These are phyloP conservation scores for Pythium volutum DNA, from an alignment of 352 stramenopile species.

Conservation along the genomic window DNA sequence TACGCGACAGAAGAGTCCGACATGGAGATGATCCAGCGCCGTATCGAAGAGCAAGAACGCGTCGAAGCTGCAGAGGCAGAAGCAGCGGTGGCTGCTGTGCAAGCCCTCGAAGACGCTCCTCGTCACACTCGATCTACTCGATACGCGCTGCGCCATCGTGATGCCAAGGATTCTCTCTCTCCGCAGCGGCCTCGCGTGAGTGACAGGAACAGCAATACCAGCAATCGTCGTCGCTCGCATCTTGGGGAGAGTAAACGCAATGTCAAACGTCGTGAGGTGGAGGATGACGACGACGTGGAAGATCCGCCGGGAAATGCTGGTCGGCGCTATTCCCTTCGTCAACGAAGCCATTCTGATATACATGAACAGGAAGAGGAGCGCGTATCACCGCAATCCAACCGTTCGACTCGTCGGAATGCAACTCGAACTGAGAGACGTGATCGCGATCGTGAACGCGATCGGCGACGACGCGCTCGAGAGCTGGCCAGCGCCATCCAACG, in stretches of 20 bases:
- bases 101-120: constrained; percentile 15
- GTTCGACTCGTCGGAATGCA: background rate
- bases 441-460: constrained; percentile 9
- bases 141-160: constrained; percentile 59
- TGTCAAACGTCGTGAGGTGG: constrained; percentile 12
- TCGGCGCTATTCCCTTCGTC: constrained; percentile 41
- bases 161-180: constrained; percentile 10
- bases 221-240: constrained; percentile 7
- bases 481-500: background rate
- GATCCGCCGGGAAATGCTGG: constrained; percentile 23
- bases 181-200: constrained; percentile 16
- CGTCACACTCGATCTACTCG: constrained; percentile 33
- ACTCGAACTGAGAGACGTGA: constrained; percentile 4
- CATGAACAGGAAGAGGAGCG: constrained; percentile 22
- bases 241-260: background rate
- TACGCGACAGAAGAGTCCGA: constrained; percentile 46
- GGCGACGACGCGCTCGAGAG: constrained; percentile 8
- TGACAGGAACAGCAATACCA: constrained; percentile 27
- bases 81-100: constrained; percentile 17
- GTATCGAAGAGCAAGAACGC: constrained; percentile 46
- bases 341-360: constrained; percentile 28
- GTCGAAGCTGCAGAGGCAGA: constrained; percentile 29
- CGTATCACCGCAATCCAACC: background rate
- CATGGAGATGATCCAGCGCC: constrained; percentile 54
- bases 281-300: constrained; percentile 28